phyloP scores from a whole-genome alignment of 176 grass and related monocot species.

The Urochloa ruziziensis region DNA sequence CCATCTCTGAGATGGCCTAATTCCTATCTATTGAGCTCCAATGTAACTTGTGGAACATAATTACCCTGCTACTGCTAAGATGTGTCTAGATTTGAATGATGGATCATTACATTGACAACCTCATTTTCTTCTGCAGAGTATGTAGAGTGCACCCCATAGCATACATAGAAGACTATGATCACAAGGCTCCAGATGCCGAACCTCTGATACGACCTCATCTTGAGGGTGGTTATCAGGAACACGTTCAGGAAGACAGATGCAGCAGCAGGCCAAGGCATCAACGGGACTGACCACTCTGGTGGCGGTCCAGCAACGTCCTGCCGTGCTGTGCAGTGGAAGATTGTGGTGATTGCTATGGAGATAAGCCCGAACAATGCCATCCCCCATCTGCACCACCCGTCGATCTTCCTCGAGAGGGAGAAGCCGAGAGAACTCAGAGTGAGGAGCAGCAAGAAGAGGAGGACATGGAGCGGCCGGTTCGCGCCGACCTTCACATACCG shows the following conservation, averaged over 20 bases:
- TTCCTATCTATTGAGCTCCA: conserved; percentile 1
- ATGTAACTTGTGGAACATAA: not conserved
- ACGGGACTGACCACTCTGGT: conserved; percentile 62
- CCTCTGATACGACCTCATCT: conserved; percentile 64
- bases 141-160: conserved; percentile 88
- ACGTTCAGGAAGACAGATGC: conserved; percentile 83
- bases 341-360: conserved; percentile 18
- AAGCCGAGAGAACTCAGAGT: conserved; percentile 61
- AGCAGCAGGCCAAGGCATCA: conserved; percentile 97
- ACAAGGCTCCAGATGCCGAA: conserved; percentile 67
- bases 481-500: conserved; percentile 55
- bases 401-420: conserved; percentile 61
- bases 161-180: conserved; percentile 59
- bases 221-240: conserved; percentile 79
- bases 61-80: conserved; percentile 34
- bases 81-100: conserved; percentile 37
- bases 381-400: conserved; percentile 32
- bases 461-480: conserved; percentile 41
- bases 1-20: conserved; percentile 26
- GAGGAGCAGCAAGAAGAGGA: conserved; percentile 67
- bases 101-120: conserved; percentile 39
- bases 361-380: conserved; percentile 36
- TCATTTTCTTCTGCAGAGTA: conserved; percentile 83
- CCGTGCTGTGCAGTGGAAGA: conserved; percentile 45
- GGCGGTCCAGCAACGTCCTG: conserved; percentile 31